Conservation (phyloP, 768 basidiomycete species). For the Calocybe indica region DNA sequence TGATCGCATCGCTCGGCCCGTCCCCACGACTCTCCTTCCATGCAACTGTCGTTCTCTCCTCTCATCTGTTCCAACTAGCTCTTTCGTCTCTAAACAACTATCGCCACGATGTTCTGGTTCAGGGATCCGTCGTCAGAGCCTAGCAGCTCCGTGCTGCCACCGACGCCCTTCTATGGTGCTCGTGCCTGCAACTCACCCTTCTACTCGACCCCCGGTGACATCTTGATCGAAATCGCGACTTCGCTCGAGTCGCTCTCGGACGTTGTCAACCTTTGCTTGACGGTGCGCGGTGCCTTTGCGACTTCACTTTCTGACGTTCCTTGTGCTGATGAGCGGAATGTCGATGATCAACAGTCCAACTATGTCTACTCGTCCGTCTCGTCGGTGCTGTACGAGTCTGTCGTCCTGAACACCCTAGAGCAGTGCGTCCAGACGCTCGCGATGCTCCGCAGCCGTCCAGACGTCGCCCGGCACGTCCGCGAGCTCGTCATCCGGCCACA, state of each 20-base stretch:
- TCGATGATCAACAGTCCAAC: conserved; percentile 37
- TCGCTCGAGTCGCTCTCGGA: conserved; percentile 48
- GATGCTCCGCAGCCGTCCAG: conserved; percentile 52
- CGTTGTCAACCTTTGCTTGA: conserved; percentile 51
- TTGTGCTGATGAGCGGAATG: background rate
- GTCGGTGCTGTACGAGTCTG: conserved; percentile 52
- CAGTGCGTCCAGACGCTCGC: conserved; percentile 61
- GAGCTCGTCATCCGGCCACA: conserved; percentile 46
- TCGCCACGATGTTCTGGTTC: too few relatives aligned
- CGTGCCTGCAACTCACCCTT: conserved; percentile 5
- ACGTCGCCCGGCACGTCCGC: conserved; percentile 64
- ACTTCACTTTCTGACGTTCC: background rate
- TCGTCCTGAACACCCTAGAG: conserved; percentile 44
- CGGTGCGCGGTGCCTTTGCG: conserved; percentile 34
- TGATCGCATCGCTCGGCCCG: too few relatives aligned
- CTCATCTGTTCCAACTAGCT: too few relatives aligned
- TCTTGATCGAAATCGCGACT: conserved; percentile 60
- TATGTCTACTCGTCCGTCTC: conserved; percentile 45
- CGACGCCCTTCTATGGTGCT: too few relatives aligned
- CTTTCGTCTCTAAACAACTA: too few relatives aligned
- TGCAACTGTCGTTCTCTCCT: too few relatives aligned
- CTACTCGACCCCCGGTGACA: conserved; percentile 41
- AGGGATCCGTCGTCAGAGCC: too few relatives aligned
- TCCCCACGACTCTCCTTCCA: too few relatives aligned
- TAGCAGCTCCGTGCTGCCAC: too few relatives aligned